A percentile compares a stretch with the other conserved stretches of the same genome.
Evolutionary conservation across 169 alveolate genomes (phyloP).

Genomic region (Plasmodium chabaudi): DNA sequence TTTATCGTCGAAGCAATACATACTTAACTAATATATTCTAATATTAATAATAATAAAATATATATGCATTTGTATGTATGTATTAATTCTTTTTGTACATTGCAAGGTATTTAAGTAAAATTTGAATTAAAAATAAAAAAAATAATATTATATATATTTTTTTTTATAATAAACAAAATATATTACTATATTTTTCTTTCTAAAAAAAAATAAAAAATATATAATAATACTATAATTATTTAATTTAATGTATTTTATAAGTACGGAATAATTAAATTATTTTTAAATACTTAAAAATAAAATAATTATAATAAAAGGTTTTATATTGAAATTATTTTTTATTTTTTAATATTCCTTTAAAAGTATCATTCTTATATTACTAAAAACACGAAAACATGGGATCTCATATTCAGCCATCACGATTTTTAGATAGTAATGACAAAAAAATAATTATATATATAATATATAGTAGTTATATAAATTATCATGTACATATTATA

Average conservation of each 20-base stretch:
- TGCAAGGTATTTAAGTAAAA: not conserved
- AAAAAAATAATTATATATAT: not conserved
- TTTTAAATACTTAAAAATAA: too few species aligned
- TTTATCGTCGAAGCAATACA: not conserved
- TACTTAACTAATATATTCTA: not conserved
- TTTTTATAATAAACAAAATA: not conserved
- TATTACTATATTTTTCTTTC: not conserved
- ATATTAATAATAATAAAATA: not conserved
- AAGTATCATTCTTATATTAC: not conserved
- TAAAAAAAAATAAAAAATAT: not conserved
- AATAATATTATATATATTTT: not conserved
- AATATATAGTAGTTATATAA: conserved; percentile 4
- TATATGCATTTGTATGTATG: not conserved
- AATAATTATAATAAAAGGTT: too few species aligned
- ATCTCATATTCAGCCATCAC: conserved; percentile 71
- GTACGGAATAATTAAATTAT: too few species aligned
- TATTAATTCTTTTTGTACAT: not conserved
- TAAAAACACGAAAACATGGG: conserved; percentile 53
- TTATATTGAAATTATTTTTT: too few species aligned
- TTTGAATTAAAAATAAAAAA: not conserved
- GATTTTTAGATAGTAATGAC: conserved; percentile 74
- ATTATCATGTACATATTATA: conserved; percentile 3
- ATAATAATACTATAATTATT: not conserved
- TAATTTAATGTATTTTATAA: too few species aligned
- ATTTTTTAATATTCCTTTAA: too few species aligned